Evolutionary conservation across 2,329 filamentous ascomycete species (phyloP), one percentile per base, ranked within the genome.

Genomic region (Phyllosticta capitalensis): DNA sequence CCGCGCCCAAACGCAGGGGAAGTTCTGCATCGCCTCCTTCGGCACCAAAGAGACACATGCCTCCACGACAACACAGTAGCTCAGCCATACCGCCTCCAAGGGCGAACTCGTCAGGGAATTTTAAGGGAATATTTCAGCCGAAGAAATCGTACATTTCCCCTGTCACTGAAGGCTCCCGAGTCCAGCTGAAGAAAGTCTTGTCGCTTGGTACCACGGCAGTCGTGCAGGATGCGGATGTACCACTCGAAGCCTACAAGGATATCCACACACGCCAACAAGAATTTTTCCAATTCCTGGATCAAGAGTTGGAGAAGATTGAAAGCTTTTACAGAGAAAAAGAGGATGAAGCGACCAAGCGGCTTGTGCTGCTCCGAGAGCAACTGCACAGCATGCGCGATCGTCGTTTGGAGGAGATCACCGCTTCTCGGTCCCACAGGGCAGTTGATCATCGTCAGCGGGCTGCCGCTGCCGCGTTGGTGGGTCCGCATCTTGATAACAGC

Each of bases 381-480:
- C 79, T 99, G 30, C 92, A 95, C 69, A 88, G 95, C 66, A 96
- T 97, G 90, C 83, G 91, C 52, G 90, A 95, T 70, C 83, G 88
- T 14, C 85, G 92, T 21, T 81, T 90, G 26, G 81, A 87, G 56
- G 90, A 96, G 68, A 69, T 84, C 9, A 71, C n/a, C 81, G 80
- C 3, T 76, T 79, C 65, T 66, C 38, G 38, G 38, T 45, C 38
- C 67, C 24, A 45, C 38, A 45, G 17, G 38, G 5, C 38, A 5
- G 17, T 45, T 5, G 38, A 45, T 45, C 38, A n/a, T 6, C 38
- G 14, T 45, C 38, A 45, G 38, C 38, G n/a, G 17, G 38, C 14
- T 45, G 38, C 38, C 38, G 38, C 38, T 45, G 14, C 12, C n/a
- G 17, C 38, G 38, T n/a, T 45, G 17, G 38, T 45, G 14, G 38